Evolutionary conservation across 23 red algal species (phyloP), one percentile per base, ranked within the genome.

Genomic region (Gracilaria gracilis): DNA sequence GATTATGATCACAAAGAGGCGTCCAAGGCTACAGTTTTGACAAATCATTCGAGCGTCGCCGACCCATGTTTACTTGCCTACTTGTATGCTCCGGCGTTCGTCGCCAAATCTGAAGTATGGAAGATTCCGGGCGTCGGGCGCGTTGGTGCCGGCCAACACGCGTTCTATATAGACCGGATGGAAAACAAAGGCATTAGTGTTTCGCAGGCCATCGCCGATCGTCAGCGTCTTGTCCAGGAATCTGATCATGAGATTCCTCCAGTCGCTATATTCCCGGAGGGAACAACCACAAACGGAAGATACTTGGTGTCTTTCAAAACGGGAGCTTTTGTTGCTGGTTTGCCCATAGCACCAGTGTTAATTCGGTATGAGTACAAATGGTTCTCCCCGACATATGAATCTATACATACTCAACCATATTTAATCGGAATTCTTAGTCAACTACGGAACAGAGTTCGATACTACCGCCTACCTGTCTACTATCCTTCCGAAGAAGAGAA

Each of bases 201-300:
- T 42, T 84, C 93, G 21, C 44, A 72, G 50, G 66, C 61, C 35
- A 91, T 95, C 24, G 24, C 51, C 3, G 61, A 64, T 23, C 93
- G 93, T 34, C 93, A 95, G 59, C 42, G 57, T 16, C 51, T 80
- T 61, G 75, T 95, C 25, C 48, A 54, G 15, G 21, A 83, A 12
- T 74, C 70, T 8, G 21, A 61, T 27, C 38, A 40, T n/a, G 50
- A 88, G 37, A 59, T 86, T 28, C 85, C 92, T 38, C 96, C 96
- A 11, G 81, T 99, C 28, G 81, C 74, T n/a, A 94, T 99, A 59
- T 99, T 99, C 70, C 97, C 97, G 8, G 97, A 99, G 81, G 97
- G 94, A 34, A 99, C 97, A 0, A 99, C 97, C 12, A 96, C 94
- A 33, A 99, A 96, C 49, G 97, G 97, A 29, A 66, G 95, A 35